Conservation (phyloP, 257 asterid genomes). For the Fraxinus cuspidata region DNA sequence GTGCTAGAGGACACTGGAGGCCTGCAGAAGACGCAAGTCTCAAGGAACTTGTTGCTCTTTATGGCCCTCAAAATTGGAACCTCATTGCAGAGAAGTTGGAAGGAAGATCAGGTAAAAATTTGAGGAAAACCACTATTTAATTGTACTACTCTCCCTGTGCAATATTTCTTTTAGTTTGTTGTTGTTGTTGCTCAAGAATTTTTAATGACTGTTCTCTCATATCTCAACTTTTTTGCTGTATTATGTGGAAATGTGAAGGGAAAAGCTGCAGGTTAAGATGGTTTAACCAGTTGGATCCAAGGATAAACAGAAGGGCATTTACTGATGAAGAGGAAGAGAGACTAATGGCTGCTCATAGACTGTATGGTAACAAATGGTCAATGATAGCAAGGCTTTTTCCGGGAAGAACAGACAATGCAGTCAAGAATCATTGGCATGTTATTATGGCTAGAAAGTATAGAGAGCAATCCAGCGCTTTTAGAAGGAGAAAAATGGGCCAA, state of each 20-base stretch:
- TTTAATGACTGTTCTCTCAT: neutral
- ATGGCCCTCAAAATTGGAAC: conserved; percentile 94
- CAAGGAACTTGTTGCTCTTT: conserved; percentile 78
- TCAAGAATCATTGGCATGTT: conserved; percentile 93
- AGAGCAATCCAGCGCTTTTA: conserved; percentile 69
- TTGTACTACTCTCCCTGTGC: neutral
- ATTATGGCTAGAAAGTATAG: conserved; percentile 85
- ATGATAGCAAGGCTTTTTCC: conserved; percentile 89
- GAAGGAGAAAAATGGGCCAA: conserved; percentile 73
- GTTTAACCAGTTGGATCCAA: conserved; percentile 91
- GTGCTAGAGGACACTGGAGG: conserved; percentile 90
- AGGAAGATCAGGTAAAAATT: conserved; percentile 72
- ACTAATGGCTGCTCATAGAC: conserved; percentile 82
- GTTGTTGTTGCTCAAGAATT: neutral
- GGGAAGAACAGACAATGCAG: conserved; percentile 91
- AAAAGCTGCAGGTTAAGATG: conserved; percentile 88
- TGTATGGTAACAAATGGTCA: conserved; percentile 94
- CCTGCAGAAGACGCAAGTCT: conserved; percentile 84
- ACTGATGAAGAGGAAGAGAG: conserved; percentile 88
- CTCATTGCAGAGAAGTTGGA: conserved; percentile 76
- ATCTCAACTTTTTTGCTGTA: neutral
- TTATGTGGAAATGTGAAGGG: conserved; percentile 36
- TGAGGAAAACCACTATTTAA: conserved; percentile 7
- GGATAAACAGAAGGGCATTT: conserved; percentile 77
- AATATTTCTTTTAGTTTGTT: neutral